phyloP scores from a whole-genome alignment of 75 land plant genomes.

The Pinus albicaulis region DNA sequence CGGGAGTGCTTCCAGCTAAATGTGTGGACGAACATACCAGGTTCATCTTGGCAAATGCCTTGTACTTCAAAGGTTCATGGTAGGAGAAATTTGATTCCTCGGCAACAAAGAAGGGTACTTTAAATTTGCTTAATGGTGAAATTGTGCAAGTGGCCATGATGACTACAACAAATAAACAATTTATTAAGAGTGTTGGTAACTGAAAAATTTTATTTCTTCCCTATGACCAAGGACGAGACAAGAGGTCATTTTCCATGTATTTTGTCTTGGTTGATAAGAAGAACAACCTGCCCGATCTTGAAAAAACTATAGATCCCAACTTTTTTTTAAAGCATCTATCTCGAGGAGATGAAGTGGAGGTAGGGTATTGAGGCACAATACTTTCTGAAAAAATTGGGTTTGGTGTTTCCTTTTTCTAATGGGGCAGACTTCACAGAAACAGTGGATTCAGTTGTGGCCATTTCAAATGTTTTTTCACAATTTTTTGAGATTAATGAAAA shows the following conservation, averaged over 20 bases:
- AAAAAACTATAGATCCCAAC: too few relatives aligned
- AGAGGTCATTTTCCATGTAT: constrained; percentile 37
- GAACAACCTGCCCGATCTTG: background rate
- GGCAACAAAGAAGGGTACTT: constrained; percentile 33
- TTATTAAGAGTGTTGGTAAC: constrained; percentile 30
- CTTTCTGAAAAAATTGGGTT: too few relatives aligned
- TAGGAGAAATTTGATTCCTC: constrained; percentile 28
- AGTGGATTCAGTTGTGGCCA: too few relatives aligned
- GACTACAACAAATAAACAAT: constrained; percentile 65
- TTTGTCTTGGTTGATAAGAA: constrained; percentile 35
- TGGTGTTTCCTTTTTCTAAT: too few relatives aligned
- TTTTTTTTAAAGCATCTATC: too few relatives aligned
- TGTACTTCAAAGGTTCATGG: constrained; percentile 82
- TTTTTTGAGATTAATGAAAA: too few relatives aligned
- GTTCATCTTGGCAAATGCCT: constrained; percentile 63
- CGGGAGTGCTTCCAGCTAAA: constrained; percentile 54
- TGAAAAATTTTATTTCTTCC: constrained; percentile 66
- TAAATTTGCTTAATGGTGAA: constrained; percentile 54
- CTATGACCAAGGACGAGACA: constrained; percentile 32
- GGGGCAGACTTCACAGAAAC: too few relatives aligned
- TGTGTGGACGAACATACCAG: constrained; percentile 45
- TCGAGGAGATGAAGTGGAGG: too few relatives aligned
- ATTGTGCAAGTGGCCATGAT: constrained; percentile 71
- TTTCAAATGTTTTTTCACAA: too few relatives aligned
- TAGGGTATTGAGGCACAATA: too few relatives aligned